Conservation (phyloP, 805 yeast species). For the Zygoascus biomembranicola region DNA sequence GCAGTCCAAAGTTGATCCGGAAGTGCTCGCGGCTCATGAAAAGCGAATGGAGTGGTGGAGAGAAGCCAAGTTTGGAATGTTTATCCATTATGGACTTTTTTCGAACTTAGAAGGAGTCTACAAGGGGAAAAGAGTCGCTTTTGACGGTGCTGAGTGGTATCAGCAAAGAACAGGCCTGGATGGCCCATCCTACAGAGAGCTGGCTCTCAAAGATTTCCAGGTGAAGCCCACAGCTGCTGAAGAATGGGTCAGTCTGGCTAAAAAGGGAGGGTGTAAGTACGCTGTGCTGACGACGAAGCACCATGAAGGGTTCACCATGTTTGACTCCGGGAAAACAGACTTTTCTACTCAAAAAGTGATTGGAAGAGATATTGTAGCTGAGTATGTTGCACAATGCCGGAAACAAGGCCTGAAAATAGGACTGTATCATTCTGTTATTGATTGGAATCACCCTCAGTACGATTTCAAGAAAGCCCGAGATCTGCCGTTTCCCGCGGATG, state of each 20-base stretch:
- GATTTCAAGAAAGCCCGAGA: constrained; percentile 4
- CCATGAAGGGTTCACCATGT: constrained; percentile 15
- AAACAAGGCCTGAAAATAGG: constrained; percentile 9
- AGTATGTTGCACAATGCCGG: constrained; percentile 8
- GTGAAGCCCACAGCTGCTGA: constrained; percentile 6
- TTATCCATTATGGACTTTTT: constrained; percentile 15
- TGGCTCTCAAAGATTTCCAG: constrained; percentile 8
- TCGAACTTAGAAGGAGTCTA: constrained; percentile 15
- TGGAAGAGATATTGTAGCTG: constrained; percentile 9
- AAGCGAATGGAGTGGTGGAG: constrained; percentile 14
- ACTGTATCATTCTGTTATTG: constrained; percentile 13
- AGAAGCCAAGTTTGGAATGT: constrained; percentile 15
- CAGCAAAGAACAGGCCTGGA: constrained; percentile 11
- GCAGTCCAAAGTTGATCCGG: no score
- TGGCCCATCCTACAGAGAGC: constrained; percentile 6
- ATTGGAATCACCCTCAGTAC: constrained; percentile 16
- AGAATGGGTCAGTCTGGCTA: constrained; percentile 12
- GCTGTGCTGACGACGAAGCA: constrained; percentile 15
- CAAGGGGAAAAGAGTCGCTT: constrained; percentile 7
- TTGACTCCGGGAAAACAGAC: constrained; percentile 8
- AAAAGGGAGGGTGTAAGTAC: constrained; percentile 11
- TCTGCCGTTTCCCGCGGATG: constrained; percentile 11
- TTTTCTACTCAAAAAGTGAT: constrained; percentile 2
- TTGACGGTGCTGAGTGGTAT: constrained; percentile 13
- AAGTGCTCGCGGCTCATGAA: no score